A percentile compares a stretch with the other conserved stretches of the same genome.
Conservation (phyloP, 2,329 filamentous ascomycete genomes). For the Monilinia polystroma region DNA sequence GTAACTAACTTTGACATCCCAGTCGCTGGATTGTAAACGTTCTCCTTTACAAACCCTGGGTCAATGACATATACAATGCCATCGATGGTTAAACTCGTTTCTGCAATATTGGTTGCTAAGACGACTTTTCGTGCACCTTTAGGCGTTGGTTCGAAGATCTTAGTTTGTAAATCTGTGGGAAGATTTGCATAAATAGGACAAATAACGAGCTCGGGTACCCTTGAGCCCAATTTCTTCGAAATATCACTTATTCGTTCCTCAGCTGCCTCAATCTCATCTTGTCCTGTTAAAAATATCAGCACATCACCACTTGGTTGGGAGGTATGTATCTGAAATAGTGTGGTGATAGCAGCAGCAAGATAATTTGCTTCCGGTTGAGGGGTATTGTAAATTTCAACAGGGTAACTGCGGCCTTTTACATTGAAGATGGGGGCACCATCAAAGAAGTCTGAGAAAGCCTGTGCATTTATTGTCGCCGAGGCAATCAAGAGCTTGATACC, state of each 20-base stretch:
- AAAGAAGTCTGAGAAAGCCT: constrained; percentile 90
- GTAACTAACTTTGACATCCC: constrained; percentile 92
- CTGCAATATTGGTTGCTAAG: constrained; percentile 93
- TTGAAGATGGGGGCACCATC: constrained; percentile 93
- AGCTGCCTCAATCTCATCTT: constrained; percentile 92
- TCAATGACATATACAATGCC: constrained; percentile 97
- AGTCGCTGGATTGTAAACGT: constrained; percentile 85
- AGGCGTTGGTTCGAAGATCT: constrained; percentile 93
- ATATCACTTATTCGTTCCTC: constrained; percentile 84
- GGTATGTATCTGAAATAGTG: constrained; percentile 92
- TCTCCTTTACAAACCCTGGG: constrained; percentile 92
- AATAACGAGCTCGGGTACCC: constrained; percentile 83
- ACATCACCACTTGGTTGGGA: constrained; percentile 85
- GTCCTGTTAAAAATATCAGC: constrained; percentile 89
- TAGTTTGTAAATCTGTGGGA: constrained; percentile 83
- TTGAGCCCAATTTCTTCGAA: constrained; percentile 77
- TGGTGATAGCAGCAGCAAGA: constrained; percentile 84
- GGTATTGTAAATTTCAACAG: constrained; percentile 89
- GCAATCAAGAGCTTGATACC: constrained; percentile 91
- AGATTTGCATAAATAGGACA: constrained; percentile 94
- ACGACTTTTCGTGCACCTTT: constrained; percentile 85
- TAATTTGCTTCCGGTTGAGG: constrained; percentile 93
- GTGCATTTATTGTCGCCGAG: constrained; percentile 90
- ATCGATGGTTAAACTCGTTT: constrained; percentile 93
- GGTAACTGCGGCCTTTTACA: constrained; percentile 84